These are phyloP conservation scores for Rhizophagus sp. DNA, from an alignment of 192 early-diverging fungal genomes.

Conservation along the genomic window DNA sequence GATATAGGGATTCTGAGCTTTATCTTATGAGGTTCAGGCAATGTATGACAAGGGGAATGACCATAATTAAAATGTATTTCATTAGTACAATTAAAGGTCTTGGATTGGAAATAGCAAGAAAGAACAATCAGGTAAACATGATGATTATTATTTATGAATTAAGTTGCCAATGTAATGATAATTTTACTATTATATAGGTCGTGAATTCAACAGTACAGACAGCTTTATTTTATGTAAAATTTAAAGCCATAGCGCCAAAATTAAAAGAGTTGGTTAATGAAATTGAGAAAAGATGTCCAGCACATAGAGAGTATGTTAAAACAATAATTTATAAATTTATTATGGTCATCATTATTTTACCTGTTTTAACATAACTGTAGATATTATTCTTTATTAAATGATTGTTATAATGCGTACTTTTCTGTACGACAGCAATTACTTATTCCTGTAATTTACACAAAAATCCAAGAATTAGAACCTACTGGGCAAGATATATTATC, in stretches of 20 bases:
- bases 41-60: constrained; percentile 91
- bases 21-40: constrained; percentile 93
- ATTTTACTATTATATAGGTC: constrained; percentile 21
- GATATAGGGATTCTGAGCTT: constrained; percentile 86
- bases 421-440: constrained; percentile 67
- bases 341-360: not conserved
- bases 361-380: constrained; percentile 37
- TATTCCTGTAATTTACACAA: constrained; percentile 60
- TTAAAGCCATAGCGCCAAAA: constrained; percentile 63
- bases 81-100: constrained; percentile 70
- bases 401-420: constrained; percentile 80
- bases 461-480: constrained; percentile 61
- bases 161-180: not conserved
- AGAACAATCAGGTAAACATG: constrained; percentile 38
- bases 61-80: constrained; percentile 90
- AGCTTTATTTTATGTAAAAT: constrained; percentile 77
- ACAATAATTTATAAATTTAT: constrained; percentile 15
- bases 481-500: constrained; percentile 50
- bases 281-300: constrained; percentile 70
- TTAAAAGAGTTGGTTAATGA: constrained; percentile 69
- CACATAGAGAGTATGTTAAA: constrained; percentile 67
- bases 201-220: constrained; percentile 38
- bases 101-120: constrained; percentile 63
- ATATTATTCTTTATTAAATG: constrained; percentile 68
- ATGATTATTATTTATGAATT: not conserved